Percentiles rank a stretch among this genome's conserved stretches.
phyloP scores from a whole-genome alignment of 208 protist species.

The Leishmania braziliensis region DNA sequence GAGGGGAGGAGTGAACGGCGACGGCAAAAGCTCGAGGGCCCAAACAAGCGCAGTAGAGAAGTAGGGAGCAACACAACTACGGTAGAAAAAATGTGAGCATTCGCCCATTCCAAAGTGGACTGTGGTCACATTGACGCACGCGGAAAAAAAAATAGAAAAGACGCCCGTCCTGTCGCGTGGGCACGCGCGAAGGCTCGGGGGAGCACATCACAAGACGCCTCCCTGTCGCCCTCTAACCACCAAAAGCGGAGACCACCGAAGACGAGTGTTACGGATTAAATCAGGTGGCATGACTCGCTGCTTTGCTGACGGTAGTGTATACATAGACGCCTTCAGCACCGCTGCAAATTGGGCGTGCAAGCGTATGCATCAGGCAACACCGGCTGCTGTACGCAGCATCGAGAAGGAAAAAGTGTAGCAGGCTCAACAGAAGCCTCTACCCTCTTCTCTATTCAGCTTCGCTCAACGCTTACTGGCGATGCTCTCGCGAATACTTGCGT shows the following conservation, averaged over 20 bases:
- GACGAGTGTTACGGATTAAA: background rate
- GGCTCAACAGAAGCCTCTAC: background rate
- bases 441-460: too few species aligned
- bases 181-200: background rate
- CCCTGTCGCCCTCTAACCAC: background rate
- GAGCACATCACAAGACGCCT: too few species aligned
- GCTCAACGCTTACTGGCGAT: conserved; percentile 27
- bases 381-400: background rate
- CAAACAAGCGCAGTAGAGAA: background rate
- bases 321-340: background rate
- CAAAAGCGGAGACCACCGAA: background rate
- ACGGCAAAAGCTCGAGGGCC: background rate
- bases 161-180: background rate
- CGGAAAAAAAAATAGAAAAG: background rate
- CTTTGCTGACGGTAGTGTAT: background rate
- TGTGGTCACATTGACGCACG: too few species aligned
- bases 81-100: background rate
- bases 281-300: background rate
- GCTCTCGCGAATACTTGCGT: conserved; percentile 59
- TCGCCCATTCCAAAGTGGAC: too few species aligned
- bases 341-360: background rate
- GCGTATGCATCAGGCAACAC: background rate
- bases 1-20: background rate
- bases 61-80: background rate
- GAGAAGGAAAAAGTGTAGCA: background rate